Conservation (phyloP, 352 stramenopile genomes). For the Globisporangium abappressorium region DNA sequence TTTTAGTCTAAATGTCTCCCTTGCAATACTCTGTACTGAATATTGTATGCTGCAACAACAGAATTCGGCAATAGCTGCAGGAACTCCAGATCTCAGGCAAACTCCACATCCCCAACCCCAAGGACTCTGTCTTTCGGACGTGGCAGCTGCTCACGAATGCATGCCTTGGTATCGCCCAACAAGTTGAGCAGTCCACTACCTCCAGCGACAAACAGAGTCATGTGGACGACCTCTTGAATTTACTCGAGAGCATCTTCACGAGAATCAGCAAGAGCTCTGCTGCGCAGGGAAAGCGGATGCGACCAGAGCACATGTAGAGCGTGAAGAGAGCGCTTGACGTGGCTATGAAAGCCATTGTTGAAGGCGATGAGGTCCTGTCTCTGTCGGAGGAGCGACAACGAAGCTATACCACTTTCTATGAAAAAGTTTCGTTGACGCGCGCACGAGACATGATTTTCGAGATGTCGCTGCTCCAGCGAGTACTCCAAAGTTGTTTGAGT, state of each 20-base stretch:
- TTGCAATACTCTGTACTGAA: no score
- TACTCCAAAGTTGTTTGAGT: no score
- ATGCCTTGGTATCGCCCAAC: neutral
- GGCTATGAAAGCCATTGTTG: neutral
- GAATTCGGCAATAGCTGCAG: neutral
- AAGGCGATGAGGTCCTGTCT: neutral
- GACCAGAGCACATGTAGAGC: neutral
- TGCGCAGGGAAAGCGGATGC: conserved; percentile 1
- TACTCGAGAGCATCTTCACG: neutral
- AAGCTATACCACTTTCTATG: no score
- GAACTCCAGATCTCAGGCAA: neutral
- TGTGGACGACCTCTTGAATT: neutral
- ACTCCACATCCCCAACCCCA: neutral
- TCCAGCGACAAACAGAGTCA: neutral
- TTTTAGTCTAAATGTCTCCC: no score
- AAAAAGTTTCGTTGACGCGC: no score
- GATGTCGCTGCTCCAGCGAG: no score
- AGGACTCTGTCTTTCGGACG: neutral
- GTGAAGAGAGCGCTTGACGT: neutral
- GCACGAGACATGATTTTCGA: no score
- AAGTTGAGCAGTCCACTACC: neutral
- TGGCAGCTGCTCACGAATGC: neutral
- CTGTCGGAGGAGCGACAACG: no score
- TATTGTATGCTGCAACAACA: neutral
- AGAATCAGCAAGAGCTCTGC: neutral